A percentile compares a stretch with the other conserved stretches of the same genome.
Conservation (phyloP, 108 stramenopile species). For the Bacterosira constricta region DNA sequence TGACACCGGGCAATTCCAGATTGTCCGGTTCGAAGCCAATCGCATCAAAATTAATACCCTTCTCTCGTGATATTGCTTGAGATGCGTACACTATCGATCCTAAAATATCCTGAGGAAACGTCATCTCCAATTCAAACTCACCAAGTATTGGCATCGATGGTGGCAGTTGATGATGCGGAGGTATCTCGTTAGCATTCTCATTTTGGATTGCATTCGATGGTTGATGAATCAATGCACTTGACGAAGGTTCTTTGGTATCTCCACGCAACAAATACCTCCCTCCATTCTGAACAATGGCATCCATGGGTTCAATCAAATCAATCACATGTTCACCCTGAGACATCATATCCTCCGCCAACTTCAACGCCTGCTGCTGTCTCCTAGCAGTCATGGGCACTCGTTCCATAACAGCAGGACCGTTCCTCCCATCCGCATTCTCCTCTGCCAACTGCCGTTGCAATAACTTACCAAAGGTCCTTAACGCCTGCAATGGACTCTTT, state of each 20-base stretch:
- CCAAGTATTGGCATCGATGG: constrained; percentile 39
- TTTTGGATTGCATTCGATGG: constrained; percentile 3
- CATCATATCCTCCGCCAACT: constrained; percentile 72
- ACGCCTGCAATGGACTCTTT: constrained; percentile 88
- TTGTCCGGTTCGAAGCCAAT: constrained; percentile 47
- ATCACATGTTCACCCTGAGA: constrained; percentile 84
- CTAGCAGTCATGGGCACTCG: constrained; percentile 16
- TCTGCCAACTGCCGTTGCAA: constrained; percentile 75
- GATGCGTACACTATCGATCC: constrained; percentile 66
- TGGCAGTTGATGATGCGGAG: constrained; percentile 5
- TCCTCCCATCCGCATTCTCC: constrained; percentile 13
- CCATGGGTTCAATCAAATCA: constrained; percentile 79
- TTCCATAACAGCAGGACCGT: constrained; percentile 20
- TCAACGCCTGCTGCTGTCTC: constrained; percentile 53
- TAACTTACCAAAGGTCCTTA: constrained; percentile 83
- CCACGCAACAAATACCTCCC: constrained; percentile 31
- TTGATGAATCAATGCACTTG: constrained; percentile 5
- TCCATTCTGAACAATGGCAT: constrained; percentile 52
- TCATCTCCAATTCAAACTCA: constrained; percentile 70
- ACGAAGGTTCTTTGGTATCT: constrained; percentile 8
- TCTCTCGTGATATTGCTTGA: constrained; percentile 67
- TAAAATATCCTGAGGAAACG: constrained; percentile 75
- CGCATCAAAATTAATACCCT: constrained; percentile 66
- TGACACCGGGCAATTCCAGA: constrained; percentile 76
- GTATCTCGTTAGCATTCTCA: constrained; percentile 19